Base-by-base conservation (phyloP, 2,329 filamentous ascomycete genomes). In the Neonectria coccinea region DNA sequence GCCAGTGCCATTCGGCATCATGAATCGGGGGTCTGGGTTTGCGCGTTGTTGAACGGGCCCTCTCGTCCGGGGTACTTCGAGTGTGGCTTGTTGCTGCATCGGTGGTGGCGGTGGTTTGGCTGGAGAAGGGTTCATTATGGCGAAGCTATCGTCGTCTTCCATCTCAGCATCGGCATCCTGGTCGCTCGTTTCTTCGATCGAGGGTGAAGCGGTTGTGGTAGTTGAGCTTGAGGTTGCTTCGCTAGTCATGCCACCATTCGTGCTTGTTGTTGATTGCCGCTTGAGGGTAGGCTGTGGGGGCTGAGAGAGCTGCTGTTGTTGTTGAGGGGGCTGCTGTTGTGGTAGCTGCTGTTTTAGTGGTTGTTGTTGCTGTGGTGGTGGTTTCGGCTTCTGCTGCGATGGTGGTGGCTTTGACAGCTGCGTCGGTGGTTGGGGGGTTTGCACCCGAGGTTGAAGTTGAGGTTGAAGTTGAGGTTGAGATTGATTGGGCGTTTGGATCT, bases 81-180 rank as follows among this genome's bases (percentile, higher is more conserved):
- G 78, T 5, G 79, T 76, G 11, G 77, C 73, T 36, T 82, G 80
- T 47, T 79, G 76, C 59, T 81, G 81, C 60, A 82, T 74, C 16
- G 78, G 74, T 20, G 78, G 75, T 8, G 78, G 75, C 7, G 78
- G 75, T 5, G 77, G 68, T 62, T 83, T 82, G 7, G 77, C 69
- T 4, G 79, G 74, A 27, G 80, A 80, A 3, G 80, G 74, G 55
- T 78, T 80, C 73, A 87, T 83, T 57, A 86, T 83, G 8, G 84
- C 80, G 64, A 85, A 87, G 57, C 80, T 82, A 50, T 87, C 85
- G 56, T 86, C 85, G 41, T 88, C 86, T 50, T 89, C 86, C 86
- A 89, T 89, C 61, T 85, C 83, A 9, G 79, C 79, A 59, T 81
- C 80, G 5, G 77, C 80, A 67, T 81, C 80, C 57, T 79, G 79